A percentile compares a stretch with the other conserved stretches of the same genome.
Conservation (phyloP, 768 basidiomycete genomes). For the Glaciozyma antarctica region DNA sequence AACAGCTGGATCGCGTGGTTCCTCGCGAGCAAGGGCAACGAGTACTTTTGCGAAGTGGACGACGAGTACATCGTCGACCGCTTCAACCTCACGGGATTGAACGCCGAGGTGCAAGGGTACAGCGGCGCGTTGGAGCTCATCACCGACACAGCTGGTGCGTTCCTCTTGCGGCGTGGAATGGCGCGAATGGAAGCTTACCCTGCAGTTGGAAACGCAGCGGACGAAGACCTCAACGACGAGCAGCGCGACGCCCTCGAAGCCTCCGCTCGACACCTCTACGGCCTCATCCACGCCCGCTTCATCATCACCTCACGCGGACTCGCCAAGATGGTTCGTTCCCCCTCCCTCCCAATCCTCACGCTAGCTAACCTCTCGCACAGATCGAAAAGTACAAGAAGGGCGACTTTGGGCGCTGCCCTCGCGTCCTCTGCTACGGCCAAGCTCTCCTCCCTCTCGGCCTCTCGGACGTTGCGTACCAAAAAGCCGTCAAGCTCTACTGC, state of each 20-base stretch:
- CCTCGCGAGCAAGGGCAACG: constrained; percentile 52
- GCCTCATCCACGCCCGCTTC: constrained; percentile 93
- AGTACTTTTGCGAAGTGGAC: constrained; percentile 99
- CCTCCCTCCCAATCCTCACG: background rate
- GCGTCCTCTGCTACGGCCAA: constrained; percentile 88
- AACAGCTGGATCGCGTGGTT: constrained; percentile 22
- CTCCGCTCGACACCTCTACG: constrained; percentile 85
- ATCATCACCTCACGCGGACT: constrained; percentile 89
- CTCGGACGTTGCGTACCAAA: constrained; percentile 94
- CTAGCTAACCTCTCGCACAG: constrained; percentile 32
- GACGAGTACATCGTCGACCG: constrained; percentile 98
- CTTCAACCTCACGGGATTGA: constrained; percentile 94
- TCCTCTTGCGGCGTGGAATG: background rate
- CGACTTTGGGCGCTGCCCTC: constrained; percentile 96
- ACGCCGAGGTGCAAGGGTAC: constrained; percentile 92
- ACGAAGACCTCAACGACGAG: constrained; percentile 85
- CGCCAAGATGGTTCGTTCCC: constrained; percentile 69
- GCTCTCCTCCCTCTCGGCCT: constrained; percentile 93
- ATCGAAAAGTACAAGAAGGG: constrained; percentile 96
- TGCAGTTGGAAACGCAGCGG: constrained; percentile 42
- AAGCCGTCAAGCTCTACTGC: constrained; percentile 97
- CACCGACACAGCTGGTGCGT: constrained; percentile 82
- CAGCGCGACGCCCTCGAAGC: constrained; percentile 82
- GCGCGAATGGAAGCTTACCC: background rate
- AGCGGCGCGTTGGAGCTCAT: constrained; percentile 88